A percentile compares a stretch with the other conserved stretches of the same genome.
Conservation (phyloP, 1,139 yeast genomes). For the Geotrichum restrictum region DNA sequence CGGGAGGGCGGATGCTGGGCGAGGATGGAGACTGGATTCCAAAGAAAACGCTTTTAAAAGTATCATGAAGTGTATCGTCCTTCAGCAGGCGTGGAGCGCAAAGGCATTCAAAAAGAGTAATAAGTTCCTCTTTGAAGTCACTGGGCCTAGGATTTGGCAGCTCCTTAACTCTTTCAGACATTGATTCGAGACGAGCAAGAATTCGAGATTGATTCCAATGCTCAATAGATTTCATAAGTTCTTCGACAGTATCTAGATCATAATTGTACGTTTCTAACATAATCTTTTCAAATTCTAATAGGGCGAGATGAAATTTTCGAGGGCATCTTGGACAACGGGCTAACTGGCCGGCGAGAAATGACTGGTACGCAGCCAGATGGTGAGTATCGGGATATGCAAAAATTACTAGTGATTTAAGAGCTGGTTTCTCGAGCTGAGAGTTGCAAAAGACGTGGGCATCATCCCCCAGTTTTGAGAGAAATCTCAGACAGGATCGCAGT, state of each 20-base stretch:
- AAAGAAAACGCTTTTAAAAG: slow-evolving; percentile 29
- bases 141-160: slow-evolving; percentile 20
- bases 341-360: slow-evolving; percentile 14
- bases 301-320: slow-evolving; percentile 19
- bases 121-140: slow-evolving; percentile 24
- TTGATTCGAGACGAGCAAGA: slow-evolving; percentile 20
- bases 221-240: slow-evolving; percentile 24
- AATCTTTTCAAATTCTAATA: slow-evolving; percentile 17
- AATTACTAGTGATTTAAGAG: slow-evolving; percentile 14
- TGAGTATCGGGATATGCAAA: slow-evolving; percentile 21
- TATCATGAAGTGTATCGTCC: slow-evolving; percentile 18
- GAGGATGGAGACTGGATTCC: slow-evolving; percentile 30
- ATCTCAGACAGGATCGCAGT: slow-evolving; percentile 14
- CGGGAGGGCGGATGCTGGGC: slow-evolving; percentile 28
- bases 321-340: slow-evolving; percentile 18
- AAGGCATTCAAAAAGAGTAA: slow-evolving; percentile 29
- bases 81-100: slow-evolving; percentile 29
- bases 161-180: slow-evolving; percentile 19
- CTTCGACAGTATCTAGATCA: slow-evolving; percentile 25
- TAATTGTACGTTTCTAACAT: slow-evolving; percentile 21
- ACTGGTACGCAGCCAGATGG: slow-evolving; percentile 16
- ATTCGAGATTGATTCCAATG: slow-evolving; percentile 28
- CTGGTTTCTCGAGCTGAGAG: slow-evolving; percentile 16
- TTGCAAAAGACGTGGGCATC: slow-evolving; percentile 19
- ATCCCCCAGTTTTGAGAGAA: slow-evolving; percentile 12